phyloP scores from a whole-genome alignment of 2,329 filamentous ascomycete genomes.

The Xylaria sp. region DNA sequence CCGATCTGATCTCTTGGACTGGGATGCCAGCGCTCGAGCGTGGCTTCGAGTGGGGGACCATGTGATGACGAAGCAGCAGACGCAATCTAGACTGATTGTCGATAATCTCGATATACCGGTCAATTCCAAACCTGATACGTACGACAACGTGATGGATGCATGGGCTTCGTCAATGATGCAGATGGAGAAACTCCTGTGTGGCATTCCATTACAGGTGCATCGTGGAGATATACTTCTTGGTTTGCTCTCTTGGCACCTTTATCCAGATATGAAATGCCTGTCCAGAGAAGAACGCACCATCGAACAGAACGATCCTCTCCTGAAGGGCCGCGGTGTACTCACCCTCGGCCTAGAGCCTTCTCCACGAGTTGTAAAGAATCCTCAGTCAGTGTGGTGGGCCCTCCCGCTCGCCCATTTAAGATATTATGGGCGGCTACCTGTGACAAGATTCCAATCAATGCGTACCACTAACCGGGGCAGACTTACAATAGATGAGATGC shows the following conservation, averaged over 20 bases:
- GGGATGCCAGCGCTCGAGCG: slow-evolving; percentile 14
- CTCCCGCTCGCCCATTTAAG: slow-evolving; percentile 32
- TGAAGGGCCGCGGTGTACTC: slow-evolving; percentile 14
- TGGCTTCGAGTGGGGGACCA: slow-evolving; percentile 9
- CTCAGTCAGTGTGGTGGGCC: slow-evolving; percentile 32
- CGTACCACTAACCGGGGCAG: slow-evolving; percentile 29
- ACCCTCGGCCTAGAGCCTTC: slow-evolving; percentile 27
- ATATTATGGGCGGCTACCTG: slow-evolving; percentile 29
- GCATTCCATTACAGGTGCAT: neutral
- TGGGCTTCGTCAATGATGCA: slow-evolving; percentile 20
- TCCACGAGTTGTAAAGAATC: slow-evolving; percentile 1
- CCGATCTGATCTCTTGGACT: slow-evolving; percentile 8
- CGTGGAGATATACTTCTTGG: slow-evolving; percentile 15
- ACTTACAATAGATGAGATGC: slow-evolving; percentile 26
- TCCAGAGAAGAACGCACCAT: neutral
- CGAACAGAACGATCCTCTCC: slow-evolving; percentile 1
- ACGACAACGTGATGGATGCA: slow-evolving; percentile 9
- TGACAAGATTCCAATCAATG: slow-evolving; percentile 19
- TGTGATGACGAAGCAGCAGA: slow-evolving; percentile 4
- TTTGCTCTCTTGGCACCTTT: slow-evolving; percentile 17
- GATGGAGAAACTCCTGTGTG: slow-evolving; percentile 18
- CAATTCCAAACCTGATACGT: slow-evolving; percentile 10
- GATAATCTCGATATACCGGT: slow-evolving; percentile 11
- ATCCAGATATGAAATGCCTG: slow-evolving; percentile 14
- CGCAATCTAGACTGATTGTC: neutral